Evolutionary conservation across 805 yeast genomes (phyloP).

Genomic region (Candida maesae): DNA sequence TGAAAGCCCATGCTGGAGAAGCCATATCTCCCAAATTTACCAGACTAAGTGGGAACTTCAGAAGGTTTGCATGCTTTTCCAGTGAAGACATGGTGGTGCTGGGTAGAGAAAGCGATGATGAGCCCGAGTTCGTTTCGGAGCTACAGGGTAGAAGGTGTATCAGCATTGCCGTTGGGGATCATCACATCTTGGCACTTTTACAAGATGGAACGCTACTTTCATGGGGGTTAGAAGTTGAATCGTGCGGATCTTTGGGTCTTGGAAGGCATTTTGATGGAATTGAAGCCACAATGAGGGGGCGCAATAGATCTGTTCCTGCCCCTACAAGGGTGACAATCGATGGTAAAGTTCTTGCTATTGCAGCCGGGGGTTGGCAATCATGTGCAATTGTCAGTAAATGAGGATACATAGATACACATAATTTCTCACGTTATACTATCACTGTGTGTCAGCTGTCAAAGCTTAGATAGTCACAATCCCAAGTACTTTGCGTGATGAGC

Average conservation of each 20-base stretch:
- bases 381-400: constrained; percentile 47
- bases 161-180: constrained; percentile 65
- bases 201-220: constrained; percentile 51
- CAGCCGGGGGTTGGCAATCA: constrained; percentile 82
- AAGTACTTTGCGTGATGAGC: constrained; percentile 75
- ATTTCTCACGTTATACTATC: too few species aligned
- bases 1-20: constrained; percentile 21
- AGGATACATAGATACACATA: not conserved
- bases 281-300: not conserved
- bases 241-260: constrained; percentile 70
- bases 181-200: constrained; percentile 63
- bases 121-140: constrained; percentile 36
- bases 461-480: constrained; percentile 29
- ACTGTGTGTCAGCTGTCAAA: too few species aligned
- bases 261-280: constrained; percentile 35
- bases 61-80: constrained; percentile 52
- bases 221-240: constrained; percentile 65
- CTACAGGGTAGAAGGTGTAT: constrained; percentile 46
- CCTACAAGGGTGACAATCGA: constrained; percentile 40
- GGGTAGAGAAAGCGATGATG: constrained; percentile 21
- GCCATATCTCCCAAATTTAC: constrained; percentile 33
- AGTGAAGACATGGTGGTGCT: constrained; percentile 36
- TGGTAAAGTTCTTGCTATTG: constrained; percentile 47
- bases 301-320: constrained; percentile 31
- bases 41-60: constrained; percentile 53